Evolutionary conservation across 1,284 basidiomycete species (phyloP), one percentile per base, ranked within the genome.

Genomic region (Leucoagaricus sp.): DNA sequence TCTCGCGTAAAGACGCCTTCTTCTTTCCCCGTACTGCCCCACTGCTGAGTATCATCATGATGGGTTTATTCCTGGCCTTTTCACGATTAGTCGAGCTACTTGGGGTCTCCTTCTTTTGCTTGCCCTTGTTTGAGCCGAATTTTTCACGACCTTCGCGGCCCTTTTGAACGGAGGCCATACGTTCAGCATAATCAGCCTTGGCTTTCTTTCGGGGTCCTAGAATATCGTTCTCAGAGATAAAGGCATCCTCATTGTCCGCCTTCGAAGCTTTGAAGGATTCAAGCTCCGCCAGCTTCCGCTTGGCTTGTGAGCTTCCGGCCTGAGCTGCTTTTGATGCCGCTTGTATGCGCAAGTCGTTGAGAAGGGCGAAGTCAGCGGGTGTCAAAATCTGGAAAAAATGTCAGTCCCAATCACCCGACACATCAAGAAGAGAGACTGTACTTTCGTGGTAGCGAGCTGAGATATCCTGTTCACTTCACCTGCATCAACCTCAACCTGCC

Each of bases 111-210:
- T 92, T 93, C 61, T 86, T 92, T 75, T 92, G 89, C 79, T 96
- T 96, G 34, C 94, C 94, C 76, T 90, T 94, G 63, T 83, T 73
- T 53, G 89, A 92, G 5, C 94, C 94, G 68, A 89, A 99, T 78
- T 98, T 98, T 67, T 97, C 96, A 50, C 97, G 83, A 0, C 94
- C 97, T 72, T 99, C 96, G 29, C 96, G 84, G 0, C 96, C 96
- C 70, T 94, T 91, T 67, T 91, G 86, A 64, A 99, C 93, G 15
- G 87, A 90, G 2, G 91, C 95, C 75, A 99, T 86, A 21, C 96
- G 88, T 70, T 97, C 96, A 58, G 94, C 94, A 71, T 99, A 98
- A 67, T 94, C 91, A 2, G 92, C 86, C 73, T 98, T 99, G 29
- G 83, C 82, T 75, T 95, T 97, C 78, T 98, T 99, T 57, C 93